A percentile compares a stretch with the other conserved stretches of the same genome.
Conservation (phyloP, 163 green algal species). For the Chlorella variabilis region DNA sequence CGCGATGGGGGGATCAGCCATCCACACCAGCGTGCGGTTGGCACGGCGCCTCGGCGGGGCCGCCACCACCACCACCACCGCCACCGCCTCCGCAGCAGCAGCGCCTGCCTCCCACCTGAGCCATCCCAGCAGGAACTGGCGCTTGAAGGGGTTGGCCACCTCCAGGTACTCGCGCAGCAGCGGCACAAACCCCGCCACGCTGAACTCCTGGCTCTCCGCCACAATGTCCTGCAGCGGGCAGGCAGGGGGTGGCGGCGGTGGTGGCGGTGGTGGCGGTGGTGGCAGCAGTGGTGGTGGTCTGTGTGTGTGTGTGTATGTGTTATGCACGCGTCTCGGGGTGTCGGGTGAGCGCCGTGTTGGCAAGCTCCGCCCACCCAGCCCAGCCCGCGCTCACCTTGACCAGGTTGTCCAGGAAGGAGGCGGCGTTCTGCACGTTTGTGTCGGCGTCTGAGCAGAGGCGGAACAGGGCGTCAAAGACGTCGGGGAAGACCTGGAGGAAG, state of each 20-base stretch:
- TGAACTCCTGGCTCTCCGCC: slow-evolving; percentile 68
- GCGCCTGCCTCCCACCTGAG: slow-evolving; percentile 46
- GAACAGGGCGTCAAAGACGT: slow-evolving; percentile 92
- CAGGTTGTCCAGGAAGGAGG: slow-evolving; percentile 92
- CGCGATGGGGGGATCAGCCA: neutral
- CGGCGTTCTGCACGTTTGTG: slow-evolving; percentile 91
- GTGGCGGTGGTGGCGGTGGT: neutral
- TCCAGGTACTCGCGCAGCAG: slow-evolving; percentile 83
- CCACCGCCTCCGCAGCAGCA: no score
- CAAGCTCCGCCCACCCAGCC: no score
- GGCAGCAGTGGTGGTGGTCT: no score
- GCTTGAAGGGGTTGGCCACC: slow-evolving; percentile 87
- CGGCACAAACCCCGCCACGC: slow-evolving; percentile 85
- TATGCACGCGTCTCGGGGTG: no score
- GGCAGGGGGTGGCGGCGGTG: neutral
- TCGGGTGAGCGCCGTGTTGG: no score
- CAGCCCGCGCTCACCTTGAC: slow-evolving; percentile 71
- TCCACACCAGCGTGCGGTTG: no score
- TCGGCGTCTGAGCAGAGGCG: slow-evolving; percentile 91
- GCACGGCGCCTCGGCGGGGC: no score
- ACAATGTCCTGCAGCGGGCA: slow-evolving; percentile 71
- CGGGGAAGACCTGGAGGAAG: slow-evolving; percentile 91
- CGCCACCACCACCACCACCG: no score
- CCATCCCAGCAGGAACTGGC: slow-evolving; percentile 86
- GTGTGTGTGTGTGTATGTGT: no score